Evolutionary conservation across 352 stramenopile genomes (phyloP), one percentile per base, ranked within the genome.

Genomic region (Phytophthora pinifolia): DNA sequence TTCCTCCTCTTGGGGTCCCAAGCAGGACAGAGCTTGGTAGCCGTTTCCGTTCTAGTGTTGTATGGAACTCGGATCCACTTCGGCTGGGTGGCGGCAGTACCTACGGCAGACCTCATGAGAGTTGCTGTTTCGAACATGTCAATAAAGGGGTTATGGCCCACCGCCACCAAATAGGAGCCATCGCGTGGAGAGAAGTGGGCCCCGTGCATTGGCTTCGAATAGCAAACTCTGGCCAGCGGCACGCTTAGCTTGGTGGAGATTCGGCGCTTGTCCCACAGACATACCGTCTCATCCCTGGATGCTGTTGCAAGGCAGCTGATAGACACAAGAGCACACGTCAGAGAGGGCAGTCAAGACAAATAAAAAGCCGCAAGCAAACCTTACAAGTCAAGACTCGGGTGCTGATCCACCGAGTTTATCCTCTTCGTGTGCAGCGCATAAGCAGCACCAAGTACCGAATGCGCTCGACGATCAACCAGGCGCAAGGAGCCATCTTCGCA

Each of bases 331-430:
- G n/a, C 22, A 35, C 12, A 50, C 17, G 34, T n/a, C 25, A 14
- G 35, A n/a, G 27, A 53, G 51, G 3, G 6, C 5, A 1, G 13
- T 1, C n/a, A 42, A 34, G 4, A 32, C 6, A 22, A 35, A 27
- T 3, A 27, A 18, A 48, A 41, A 6, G 10, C 10, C 41, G 2
- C 27, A 55, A 18, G 39, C 2, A 78, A 31, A 30, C 9, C 72
- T 41, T 88, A 88, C 72, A 73, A 75, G 17, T 77, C 42, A 6
- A 65, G 51, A 27, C 47, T 54, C 9, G 81, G 80, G 25, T 93
- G 83, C 31, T 78, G 66, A 39, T 90, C 75, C 15, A 93, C 65
- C 2, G 83, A 88, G 48, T 90, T 88, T 22, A 90, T 67, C 57
- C 77, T 84, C 49, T 77, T 83, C 34, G 83, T 67, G 34, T 91